Base-by-base conservation (phyloP, 1,284 basidiomycete genomes). In the Mycena citricolor region DNA sequence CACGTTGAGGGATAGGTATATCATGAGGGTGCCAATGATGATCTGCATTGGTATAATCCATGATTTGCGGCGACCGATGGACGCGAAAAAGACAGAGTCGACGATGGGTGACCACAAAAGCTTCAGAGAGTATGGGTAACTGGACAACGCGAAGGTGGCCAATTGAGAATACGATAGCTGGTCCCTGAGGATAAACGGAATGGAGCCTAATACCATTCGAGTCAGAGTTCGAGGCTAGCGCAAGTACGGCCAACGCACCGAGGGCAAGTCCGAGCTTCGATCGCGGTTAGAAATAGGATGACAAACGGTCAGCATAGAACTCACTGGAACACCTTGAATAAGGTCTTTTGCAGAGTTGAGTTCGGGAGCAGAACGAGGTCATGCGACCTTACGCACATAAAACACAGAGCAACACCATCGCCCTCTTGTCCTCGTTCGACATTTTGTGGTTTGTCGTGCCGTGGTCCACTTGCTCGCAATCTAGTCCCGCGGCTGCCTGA, bases 11-110 rank as follows among this genome's bases (percentile, higher is more conserved):
- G 94, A 90, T 49, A 99, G 87, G 63, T 90, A 85, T 57, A 94
- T 74, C 83, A 99, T 90, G 54, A 93, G 73, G 35, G 81, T 71
- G 20, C 94, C 97, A 33, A 98, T 90, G 52, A 94, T 79, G 22
- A 86, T 65, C 66, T 99, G 97, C 72, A 99, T 95, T 32, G 97
- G 97, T 49, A 99, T 87, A 60, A 99, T 97, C 97, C 97, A 99
- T 49, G 90, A 94, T 68, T 98, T 99, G 52, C 97, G 77, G 42
- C 97, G 81, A 14, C 97, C 97, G 48, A 94, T 62, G 36, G 80
- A 81, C 32, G 81, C 71, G 54, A 90, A 76, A 64, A 90, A 99
- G 53, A 88, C 73, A 4, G 94, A 90, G 63, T 99, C 97, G 47
- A 99, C 93, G 54, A 99, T 89, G 32, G 97, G 97, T 19, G 93